Conservation (phyloP, 352 stramenopile genomes). For the Phytopythium ostracodes region DNA sequence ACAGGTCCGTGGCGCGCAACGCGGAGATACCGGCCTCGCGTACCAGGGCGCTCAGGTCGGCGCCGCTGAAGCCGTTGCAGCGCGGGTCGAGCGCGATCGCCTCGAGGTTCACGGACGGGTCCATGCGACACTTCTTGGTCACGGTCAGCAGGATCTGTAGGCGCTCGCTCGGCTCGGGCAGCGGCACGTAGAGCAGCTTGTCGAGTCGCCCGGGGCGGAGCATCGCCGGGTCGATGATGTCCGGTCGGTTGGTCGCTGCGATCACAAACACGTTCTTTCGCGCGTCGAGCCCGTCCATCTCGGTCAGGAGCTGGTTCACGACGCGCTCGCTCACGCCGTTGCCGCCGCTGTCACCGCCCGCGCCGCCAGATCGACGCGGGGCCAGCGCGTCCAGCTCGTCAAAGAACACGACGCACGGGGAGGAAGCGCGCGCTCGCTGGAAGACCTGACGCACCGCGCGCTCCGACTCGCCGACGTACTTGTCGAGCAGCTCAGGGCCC, state of each 20-base stretch:
- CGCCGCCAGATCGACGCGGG: conserved; percentile 84
- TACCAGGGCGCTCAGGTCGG: conserved; percentile 96
- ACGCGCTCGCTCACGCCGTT: conserved; percentile 93
- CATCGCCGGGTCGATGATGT: conserved; percentile 99
- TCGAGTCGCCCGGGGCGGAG: conserved; percentile 97
- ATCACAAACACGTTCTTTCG: conserved; percentile 97
- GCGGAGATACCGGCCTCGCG: conserved; percentile 96
- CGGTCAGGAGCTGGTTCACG: conserved; percentile 98
- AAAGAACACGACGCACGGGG: conserved; percentile 99
- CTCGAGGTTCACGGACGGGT: conserved; percentile 85
- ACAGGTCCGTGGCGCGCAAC: conserved; percentile 69
- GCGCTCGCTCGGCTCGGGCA: conserved; percentile 82
- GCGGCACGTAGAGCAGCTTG: conserved; percentile 98
- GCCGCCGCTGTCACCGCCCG: conserved; percentile 46
- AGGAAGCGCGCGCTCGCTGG: conserved; percentile 95
- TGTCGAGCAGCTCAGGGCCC: conserved; percentile 98
- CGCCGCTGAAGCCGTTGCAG: conserved; percentile 95
- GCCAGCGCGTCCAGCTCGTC: conserved; percentile 98
- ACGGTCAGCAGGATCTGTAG: conserved; percentile 92
- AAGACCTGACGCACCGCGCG: conserved; percentile 95
- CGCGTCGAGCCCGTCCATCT: conserved; percentile 98
- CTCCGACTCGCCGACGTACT: conserved; percentile 99
- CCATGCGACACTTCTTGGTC: conserved; percentile 63
- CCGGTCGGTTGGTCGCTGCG: conserved; percentile 93
- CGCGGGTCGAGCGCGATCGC: conserved; percentile 85